Base-by-base conservation (phyloP, 1,139 yeast genomes). In the Yamadazyma sp. region DNA sequence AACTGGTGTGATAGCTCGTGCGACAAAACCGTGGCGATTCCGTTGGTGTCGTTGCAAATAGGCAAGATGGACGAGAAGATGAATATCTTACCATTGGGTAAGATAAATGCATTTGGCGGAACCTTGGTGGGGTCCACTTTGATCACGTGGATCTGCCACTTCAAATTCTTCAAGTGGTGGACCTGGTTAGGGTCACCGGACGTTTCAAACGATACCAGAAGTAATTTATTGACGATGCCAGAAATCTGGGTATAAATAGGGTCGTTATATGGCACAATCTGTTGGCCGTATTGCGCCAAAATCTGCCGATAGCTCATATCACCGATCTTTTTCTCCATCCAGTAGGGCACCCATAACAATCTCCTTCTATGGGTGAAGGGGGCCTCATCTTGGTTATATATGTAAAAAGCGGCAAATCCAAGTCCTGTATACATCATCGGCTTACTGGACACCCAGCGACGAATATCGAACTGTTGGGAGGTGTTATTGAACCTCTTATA, bases 81-180 rank as follows among this genome's bases (percentile, higher is more conserved):
- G 62, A 92, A 92, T 31, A 94, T 95, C 61, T 90, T 90, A 10
- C 98, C 98, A 43, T 94, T 92, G 16, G 97, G 97, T 37, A 92
- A 69, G 20, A 92, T 96, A 62, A 94, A 92, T 2, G 98, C 98
- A 62, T 92, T 92, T 2, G 98, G 97, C 3, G 96, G 86, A 23
- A 55, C 57, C 13, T 70, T 65, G 9, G 58, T 62, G 6, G 83
- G 81, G 50, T 84, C 86, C 12, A 60, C 70, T 46, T 82, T 74
- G 32, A 92, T 79, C 20, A 94, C 86, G 59, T 88, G 89, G 27
- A 92, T 79, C 48, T 78, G 69, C 98, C 98, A 92, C 33, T 85
- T 70, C 18, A 79, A 58, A 23, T 62, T 57, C 43, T 61, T 57
- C 42, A 70, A 51, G 45, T 68, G 73, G 3, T 50, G 48, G 9